Percentiles rank a stretch among this genome's conserved stretches.
phyloP scores from a whole-genome alignment of 768 basidiomycete genomes.

The Calocera viscosa region DNA sequence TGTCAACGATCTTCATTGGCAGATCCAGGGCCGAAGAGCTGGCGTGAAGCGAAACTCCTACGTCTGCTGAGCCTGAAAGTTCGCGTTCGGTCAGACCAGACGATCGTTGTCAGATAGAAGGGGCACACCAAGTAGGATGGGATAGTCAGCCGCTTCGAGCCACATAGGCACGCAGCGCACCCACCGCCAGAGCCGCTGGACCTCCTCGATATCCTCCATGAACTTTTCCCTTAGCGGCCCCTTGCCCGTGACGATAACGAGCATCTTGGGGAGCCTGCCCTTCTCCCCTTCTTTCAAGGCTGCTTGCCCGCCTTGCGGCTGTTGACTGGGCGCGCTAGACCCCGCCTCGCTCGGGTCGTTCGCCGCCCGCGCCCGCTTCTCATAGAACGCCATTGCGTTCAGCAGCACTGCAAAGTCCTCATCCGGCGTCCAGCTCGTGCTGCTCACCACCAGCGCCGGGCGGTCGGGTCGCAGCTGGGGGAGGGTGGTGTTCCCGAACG shows the following conservation, averaged over 20 bases:
- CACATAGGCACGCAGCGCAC: constrained; percentile 73
- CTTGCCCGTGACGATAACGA: constrained; percentile 83
- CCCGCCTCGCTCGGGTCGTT: too few species aligned
- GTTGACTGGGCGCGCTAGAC: constrained; percentile 16
- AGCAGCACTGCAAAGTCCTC: constrained; percentile 86
- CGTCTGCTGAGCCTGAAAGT: constrained; percentile 64
- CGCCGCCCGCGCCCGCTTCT: constrained; percentile 38
- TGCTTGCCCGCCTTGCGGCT: background rate
- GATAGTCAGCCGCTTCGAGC: constrained; percentile 85
- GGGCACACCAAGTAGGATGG: constrained; percentile 58
- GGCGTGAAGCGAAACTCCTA: constrained; percentile 82
- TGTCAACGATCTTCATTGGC: constrained; percentile 99
- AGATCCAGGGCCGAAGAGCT: constrained; percentile 85
- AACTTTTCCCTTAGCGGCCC: constrained; percentile 65
- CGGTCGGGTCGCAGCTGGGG: constrained; percentile 54
- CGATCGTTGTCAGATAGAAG: background rate
- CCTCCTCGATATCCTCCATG: constrained; percentile 47
- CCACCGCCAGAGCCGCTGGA: constrained; percentile 44
- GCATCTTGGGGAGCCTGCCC: constrained; percentile 50
- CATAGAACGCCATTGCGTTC: constrained; percentile 58
- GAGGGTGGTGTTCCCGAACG: constrained; percentile 23
- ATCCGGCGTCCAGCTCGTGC: constrained; percentile 95
- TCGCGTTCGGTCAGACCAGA: background rate
- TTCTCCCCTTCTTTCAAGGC: constrained; percentile 9
- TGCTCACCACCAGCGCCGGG: constrained; percentile 77